Conservation (phyloP, 257 asterid species). For the Solanum sejunctum region DNA sequence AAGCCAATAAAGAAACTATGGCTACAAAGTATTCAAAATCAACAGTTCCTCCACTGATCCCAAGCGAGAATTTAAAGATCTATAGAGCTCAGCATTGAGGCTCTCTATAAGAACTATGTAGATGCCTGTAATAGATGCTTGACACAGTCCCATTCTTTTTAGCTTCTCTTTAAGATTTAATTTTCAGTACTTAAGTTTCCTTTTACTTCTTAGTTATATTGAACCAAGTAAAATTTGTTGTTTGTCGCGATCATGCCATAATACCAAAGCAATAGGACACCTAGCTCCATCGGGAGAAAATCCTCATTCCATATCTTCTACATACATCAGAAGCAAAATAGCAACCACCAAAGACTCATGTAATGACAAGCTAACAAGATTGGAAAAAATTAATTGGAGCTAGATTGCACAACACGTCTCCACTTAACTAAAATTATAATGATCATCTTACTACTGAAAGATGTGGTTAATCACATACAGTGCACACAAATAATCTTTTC, state of each 20-base stretch:
- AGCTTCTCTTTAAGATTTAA: not conserved
- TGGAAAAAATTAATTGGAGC: not conserved
- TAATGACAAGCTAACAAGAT: not conserved
- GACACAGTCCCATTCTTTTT: not conserved
- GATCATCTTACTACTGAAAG: not conserved
- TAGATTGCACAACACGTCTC: not conserved
- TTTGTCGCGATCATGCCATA: not conserved
- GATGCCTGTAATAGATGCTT: not conserved
- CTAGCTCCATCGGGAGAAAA: not conserved
- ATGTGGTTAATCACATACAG: not conserved
- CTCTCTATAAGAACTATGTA: not conserved
- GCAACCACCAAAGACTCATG: not conserved
- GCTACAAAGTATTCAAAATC: not conserved
- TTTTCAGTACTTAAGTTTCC: not conserved
- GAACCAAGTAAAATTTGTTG: not conserved
- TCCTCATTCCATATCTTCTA: not conserved
- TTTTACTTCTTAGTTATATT: not conserved
- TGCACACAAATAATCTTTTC: not conserved
- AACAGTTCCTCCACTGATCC: not conserved
- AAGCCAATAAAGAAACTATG: not conserved
- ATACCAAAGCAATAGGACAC: not conserved
- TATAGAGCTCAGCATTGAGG: not conserved
- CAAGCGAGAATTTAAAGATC: not conserved
- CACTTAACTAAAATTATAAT: not conserved
- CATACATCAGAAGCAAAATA: not conserved